A percentile compares a stretch with the other conserved stretches of the same genome.
Evolutionary conservation across 352 stramenopile species (phyloP).

Genomic region (Phytophthora fragariaefolia): DNA sequence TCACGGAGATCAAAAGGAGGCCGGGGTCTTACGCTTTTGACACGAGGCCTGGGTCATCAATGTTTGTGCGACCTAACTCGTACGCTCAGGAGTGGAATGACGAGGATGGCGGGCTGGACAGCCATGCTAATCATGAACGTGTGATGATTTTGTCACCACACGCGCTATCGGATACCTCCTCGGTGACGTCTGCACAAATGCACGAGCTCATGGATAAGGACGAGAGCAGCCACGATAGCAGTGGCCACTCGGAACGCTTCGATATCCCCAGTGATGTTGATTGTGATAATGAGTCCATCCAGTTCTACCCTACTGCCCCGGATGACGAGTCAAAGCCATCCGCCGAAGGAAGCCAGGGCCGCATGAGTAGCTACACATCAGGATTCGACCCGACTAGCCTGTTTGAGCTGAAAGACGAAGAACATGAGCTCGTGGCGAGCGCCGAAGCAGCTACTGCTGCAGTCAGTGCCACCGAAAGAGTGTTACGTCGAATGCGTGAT

Average conservation of each 20-base stretch:
- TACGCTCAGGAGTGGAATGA: slow-evolving; percentile 37
- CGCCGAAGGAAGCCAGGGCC: slow-evolving; percentile 10
- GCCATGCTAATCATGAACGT: slow-evolving; percentile 30
- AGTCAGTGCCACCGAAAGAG: slow-evolving; percentile 29
- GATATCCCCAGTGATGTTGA: slow-evolving; percentile 34
- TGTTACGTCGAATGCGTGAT: slow-evolving; percentile 32
- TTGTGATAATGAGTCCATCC: slow-evolving; percentile 40
- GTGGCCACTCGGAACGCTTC: slow-evolving; percentile 16
- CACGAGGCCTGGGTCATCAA: slow-evolving; percentile 15
- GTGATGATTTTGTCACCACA: slow-evolving; percentile 41
- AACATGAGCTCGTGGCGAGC: slow-evolving; percentile 24
- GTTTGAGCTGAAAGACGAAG: slow-evolving; percentile 47
- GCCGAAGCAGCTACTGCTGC: slow-evolving; percentile 18
- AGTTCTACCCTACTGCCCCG: slow-evolving; percentile 53
- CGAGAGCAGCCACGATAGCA: slow-evolving; percentile 34
- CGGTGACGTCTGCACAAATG: slow-evolving; percentile 47
- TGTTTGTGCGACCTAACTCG: slow-evolving; percentile 26
- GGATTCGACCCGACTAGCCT: slow-evolving; percentile 44
- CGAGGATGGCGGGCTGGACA: slow-evolving; percentile 32
- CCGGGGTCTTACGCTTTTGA: slow-evolving; percentile 30
- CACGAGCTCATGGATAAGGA: slow-evolving; percentile 36
- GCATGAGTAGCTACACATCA: slow-evolving; percentile 28
- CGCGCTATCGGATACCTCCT: slow-evolving; percentile 40
- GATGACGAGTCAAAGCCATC: slow-evolving; percentile 14
- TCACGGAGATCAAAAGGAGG: slow-evolving; percentile 35